These are phyloP conservation scores for Coriaria nepalensis DNA, from an alignment of 306 rosid genomes.

Conservation along the genomic window DNA sequence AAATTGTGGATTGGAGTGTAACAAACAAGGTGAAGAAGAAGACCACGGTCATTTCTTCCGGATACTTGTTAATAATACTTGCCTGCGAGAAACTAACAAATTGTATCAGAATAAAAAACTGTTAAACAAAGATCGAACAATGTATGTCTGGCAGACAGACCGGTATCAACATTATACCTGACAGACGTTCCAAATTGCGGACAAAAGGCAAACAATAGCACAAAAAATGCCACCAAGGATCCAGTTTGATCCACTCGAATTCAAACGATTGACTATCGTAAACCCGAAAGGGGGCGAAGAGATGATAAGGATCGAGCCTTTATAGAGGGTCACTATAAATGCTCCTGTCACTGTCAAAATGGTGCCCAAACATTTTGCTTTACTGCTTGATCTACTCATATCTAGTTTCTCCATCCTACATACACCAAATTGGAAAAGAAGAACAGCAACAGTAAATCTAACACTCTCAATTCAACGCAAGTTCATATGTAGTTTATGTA, in stretches of 20 bases:
- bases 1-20: slow-evolving; percentile 14
- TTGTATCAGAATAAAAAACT: no score
- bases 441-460: no score
- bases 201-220: slow-evolving; percentile 14
- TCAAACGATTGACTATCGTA: not conserved
- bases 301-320: slow-evolving; percentile 22
- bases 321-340: slow-evolving; percentile 23
- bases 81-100: slow-evolving; percentile 12
- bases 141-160: no score
- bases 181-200: slow-evolving; percentile 27
- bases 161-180: slow-evolving; percentile 18
- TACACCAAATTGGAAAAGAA: no score
- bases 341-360: slow-evolving; percentile 36
- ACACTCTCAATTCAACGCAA: not conserved
- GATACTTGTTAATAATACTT: slow-evolving; percentile 17
- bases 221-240: slow-evolving; percentile 26
- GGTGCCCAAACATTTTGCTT: slow-evolving; percentile 34
- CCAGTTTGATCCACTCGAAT: slow-evolving; percentile 18
- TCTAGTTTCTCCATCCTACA: slow-evolving; percentile 33
- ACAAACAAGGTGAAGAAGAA: slow-evolving; percentile 29
- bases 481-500: no score
- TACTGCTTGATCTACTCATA: slow-evolving; percentile 16
- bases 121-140: no score
- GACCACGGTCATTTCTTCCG: slow-evolving; percentile 24
- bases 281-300: slow-evolving; percentile 2